Base-by-base conservation (phyloP, 441 rosid species). In the Mallotus japonicus region DNA sequence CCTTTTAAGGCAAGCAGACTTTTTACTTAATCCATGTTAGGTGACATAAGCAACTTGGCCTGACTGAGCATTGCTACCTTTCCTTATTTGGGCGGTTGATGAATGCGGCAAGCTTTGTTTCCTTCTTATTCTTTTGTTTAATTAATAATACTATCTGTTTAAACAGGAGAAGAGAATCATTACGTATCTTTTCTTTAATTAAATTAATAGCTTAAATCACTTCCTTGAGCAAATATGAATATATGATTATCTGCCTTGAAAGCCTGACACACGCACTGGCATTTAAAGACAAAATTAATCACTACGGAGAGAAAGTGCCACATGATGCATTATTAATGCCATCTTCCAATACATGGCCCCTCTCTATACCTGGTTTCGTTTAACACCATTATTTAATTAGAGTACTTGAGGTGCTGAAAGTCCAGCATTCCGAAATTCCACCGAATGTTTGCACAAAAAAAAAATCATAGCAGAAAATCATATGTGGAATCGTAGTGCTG, bases 81-180 rank as follows among this genome's bases (percentile, higher is more conserved):
- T 70, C 77, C 78, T 46, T 56, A 50, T 72, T 67, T 74, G 78
- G 80, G 66, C 60, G 68, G 78, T 64, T 74, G 65, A 64, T 63
- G 67, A 67, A 61, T 74, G 78, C 78, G 76, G 80, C 83, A 58
- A 67, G 57, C 46, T 63, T 71, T 77, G 81, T 74, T 44, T 71
- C 54, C 67, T 67, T 71, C 56, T 8, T 64, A 50, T 46, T 32
- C 61, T 67, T 13, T 42, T 28, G 32, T 28, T 28, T 28, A 28
- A 28, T 28, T 20, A 57, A 8, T 57, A 58, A 65, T 70, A 69
- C 32, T 28, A 28, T 28, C 32, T 47, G 51, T 34, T 73, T 57
- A 67, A 59, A 42, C 74, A 17, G 12, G 20, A n/a, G 5, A 62
- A 49, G 20, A n/a, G 5, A 62, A 49, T 8, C 51, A 55, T 62